Evolutionary conservation across 805 yeast genomes (phyloP).

Genomic region (Starmera quercuum): DNA sequence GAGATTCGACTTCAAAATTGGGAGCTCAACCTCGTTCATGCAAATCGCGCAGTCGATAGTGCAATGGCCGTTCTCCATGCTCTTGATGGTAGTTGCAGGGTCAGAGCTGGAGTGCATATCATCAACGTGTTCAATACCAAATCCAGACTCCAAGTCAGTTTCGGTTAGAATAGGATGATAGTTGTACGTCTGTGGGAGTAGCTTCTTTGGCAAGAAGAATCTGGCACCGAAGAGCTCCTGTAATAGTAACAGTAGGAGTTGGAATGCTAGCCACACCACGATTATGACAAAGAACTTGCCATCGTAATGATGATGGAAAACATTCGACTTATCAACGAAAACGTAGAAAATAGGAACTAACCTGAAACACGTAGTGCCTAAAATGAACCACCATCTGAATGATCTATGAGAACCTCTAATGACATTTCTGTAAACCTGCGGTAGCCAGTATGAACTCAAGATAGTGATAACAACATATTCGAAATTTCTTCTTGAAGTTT

Average conservation of each 20-base stretch:
- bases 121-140: conserved; percentile 42
- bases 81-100: conserved; percentile 18
- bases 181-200: conserved; percentile 76
- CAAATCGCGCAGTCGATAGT: conserved; percentile 82
- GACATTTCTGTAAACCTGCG: conserved; percentile 78
- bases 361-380: conserved; percentile 59
- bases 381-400: conserved; percentile 68
- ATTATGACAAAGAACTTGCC: conserved; percentile 38
- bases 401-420: conserved; percentile 60
- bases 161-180: conserved; percentile 65
- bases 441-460: conserved; percentile 76
- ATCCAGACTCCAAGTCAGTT: conserved; percentile 56
- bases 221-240: conserved; percentile 74
- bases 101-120: too few relatives aligned
- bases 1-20: conserved; percentile 26
- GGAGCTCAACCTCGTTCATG: conserved; percentile 69
- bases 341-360: conserved; percentile 60
- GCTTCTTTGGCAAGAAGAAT: conserved; percentile 69
- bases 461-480: conserved; percentile 48
- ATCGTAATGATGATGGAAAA: conserved; percentile 66
- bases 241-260: conserved; percentile 46
- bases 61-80: conserved; percentile 27
- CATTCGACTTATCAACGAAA: conserved; percentile 43
- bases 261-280: conserved; percentile 50
- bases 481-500: conserved; percentile 39